A percentile compares a stretch with the other conserved stretches of the same genome.
phyloP scores from a whole-genome alignment of 192 early-diverging fungal species.

The Geranomyces variabilis region DNA sequence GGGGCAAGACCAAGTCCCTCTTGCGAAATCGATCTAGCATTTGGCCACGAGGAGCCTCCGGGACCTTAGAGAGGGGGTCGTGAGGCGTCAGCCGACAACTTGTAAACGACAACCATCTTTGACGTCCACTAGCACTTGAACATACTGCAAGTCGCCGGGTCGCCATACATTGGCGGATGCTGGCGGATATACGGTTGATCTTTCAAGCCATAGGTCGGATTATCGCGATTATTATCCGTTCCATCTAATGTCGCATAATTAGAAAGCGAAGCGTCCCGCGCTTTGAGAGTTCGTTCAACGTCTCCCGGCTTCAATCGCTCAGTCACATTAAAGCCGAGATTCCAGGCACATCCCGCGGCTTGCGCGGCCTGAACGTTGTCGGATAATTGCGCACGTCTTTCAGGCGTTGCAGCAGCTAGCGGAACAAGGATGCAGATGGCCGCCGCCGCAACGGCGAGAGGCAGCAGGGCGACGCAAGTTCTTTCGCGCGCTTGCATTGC shows the following conservation, averaged over 20 bases:
- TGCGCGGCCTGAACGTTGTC: no score
- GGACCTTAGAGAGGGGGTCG: background rate
- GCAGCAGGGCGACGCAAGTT: no score
- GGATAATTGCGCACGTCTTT: no score
- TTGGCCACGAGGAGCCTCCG: background rate
- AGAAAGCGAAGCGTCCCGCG: background rate
- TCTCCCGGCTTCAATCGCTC: background rate
- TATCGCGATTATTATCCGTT: constrained; percentile 26
- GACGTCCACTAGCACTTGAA: background rate
- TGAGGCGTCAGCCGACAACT: background rate
- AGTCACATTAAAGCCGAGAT: background rate
- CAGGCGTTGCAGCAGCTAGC: no score
- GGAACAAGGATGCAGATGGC: no score
- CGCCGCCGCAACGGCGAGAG: no score
- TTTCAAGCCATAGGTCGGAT: constrained; percentile 14
- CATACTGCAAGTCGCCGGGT: background rate
- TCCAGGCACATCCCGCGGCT: background rate
- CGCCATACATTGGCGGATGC: constrained; percentile 11
- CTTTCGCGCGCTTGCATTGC: no score
- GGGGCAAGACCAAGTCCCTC: background rate
- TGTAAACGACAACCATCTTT: background rate
- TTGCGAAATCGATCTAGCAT: background rate
- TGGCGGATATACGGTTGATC: background rate
- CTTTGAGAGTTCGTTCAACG: background rate
- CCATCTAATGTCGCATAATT: constrained; percentile 31